Base-by-base conservation (phyloP, 768 basidiomycete genomes). In the Gautieria morchelliformis region DNA sequence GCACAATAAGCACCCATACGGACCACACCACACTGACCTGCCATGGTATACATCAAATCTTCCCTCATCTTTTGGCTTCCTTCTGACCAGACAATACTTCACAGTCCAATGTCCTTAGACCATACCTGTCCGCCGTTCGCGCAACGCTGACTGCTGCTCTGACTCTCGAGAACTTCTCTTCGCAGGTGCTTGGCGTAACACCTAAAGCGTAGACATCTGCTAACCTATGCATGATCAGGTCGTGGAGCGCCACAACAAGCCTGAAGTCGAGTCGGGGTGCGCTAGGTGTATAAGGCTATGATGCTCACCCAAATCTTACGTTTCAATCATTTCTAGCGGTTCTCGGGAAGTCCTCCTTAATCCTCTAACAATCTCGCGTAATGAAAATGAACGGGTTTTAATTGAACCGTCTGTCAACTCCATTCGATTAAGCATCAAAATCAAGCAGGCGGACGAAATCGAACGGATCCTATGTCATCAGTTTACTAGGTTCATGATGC, bases 361-460 rank as follows among this genome's bases (percentile, higher is more conserved):
- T 65, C 90, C 96, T 15, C 77, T 98, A 45, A 85, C 84, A 41
- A 97, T 98, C 72, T 94, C 94, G 11, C 86, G 96, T 64, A 97
- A 96, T 69, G 93, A 97, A 74, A 90, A 93, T 65, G 96, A 99
- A 69, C 86, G 89, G 59, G 96, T 98, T 64, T 75, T 99, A 63
- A 92, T 99, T 72, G 96, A 99, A 71, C 88, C 96, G 2, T 93
- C 92, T 2, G 83, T 98, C 73, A 99, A 99, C 74, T 95, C 93
- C 1, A 90, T 98, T 69, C 85, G 96, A 42, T 78, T 99, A 58
- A 93, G 89, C 71, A 98, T 99, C 74, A 93, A 87, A 76, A 97
- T 99, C 69, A 99, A 99, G 71, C 96, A 99, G 69, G 93, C 96
- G 35, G 96, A 99, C 71, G 96, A 99, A 74, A 95, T 97, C 60